Conservation (phyloP, 1,284 basidiomycete genomes). For the Inonotus hispidus region DNA sequence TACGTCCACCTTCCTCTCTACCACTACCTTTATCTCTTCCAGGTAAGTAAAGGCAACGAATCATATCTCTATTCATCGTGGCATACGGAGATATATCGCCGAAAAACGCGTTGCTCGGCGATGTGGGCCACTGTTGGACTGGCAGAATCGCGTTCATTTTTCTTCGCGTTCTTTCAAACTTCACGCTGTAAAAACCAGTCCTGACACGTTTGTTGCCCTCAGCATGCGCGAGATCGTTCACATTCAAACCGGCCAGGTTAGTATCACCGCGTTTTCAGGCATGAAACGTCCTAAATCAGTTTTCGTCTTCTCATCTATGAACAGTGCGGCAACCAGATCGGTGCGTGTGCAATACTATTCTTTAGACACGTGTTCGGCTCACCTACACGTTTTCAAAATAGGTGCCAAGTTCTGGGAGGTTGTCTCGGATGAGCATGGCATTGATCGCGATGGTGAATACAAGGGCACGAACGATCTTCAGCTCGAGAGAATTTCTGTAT, state of each 20-base stretch:
- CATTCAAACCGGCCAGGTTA: conserved; percentile 91
- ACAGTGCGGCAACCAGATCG: conserved; percentile 97
- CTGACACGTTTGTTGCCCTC: conserved; percentile 22
- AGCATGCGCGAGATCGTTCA: conserved; percentile 98
- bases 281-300: conserved; percentile 21
- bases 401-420: conserved; percentile 99
- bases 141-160: neutral
- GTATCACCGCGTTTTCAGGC: conserved; percentile 24
- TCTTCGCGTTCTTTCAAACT: neutral
- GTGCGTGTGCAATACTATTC: conserved; percentile 37
- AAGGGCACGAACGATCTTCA: conserved; percentile 93
- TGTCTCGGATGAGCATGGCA: conserved; percentile 96
- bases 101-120: neutral
- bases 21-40: neutral
- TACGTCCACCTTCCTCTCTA: neutral
- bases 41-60: neutral
- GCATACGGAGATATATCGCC: neutral
- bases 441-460: conserved; percentile 89
- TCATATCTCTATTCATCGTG: neutral
- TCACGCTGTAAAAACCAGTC: neutral
- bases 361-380: conserved; percentile 20
- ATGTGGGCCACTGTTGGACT: neutral
- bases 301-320: conserved; percentile 21
- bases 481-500: conserved; percentile 95
- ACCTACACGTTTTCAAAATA: conserved; percentile 28